A percentile compares a stretch with the other conserved stretches of the same genome.
Conservation (phyloP, 1,284 basidiomycete species). For the Cryptococcus jaspeensis region DNA sequence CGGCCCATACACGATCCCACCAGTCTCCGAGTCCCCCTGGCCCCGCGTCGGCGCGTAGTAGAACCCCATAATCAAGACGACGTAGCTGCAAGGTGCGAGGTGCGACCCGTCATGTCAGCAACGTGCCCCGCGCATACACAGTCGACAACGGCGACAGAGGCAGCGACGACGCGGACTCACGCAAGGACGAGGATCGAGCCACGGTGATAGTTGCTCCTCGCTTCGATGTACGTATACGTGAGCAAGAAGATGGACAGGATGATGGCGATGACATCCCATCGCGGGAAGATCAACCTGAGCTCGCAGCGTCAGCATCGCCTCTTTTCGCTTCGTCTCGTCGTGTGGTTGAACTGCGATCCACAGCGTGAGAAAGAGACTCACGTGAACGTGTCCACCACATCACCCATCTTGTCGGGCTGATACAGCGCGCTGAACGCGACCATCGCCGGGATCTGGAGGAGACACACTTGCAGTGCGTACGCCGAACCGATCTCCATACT, state of each 20-base stretch:
- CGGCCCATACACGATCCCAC: constrained; percentile 3
- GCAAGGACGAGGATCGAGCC: constrained; percentile 89
- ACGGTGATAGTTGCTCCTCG: constrained; percentile 93
- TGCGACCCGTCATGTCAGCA: too few relatives aligned
- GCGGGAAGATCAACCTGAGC: constrained; percentile 87
- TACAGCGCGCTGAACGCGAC: constrained; percentile 97
- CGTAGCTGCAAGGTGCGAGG: constrained; percentile 59
- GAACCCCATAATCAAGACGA: constrained; percentile 75
- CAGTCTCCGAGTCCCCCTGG: constrained; percentile 9
- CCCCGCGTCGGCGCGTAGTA: constrained; percentile 62
- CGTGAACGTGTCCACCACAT: constrained; percentile 84
- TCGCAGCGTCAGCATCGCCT: neutral
- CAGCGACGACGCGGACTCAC: constrained; percentile 52
- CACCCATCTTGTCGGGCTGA: constrained; percentile 75
- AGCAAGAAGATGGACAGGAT: constrained; percentile 93
- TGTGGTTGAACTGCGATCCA: neutral
- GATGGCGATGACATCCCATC: constrained; percentile 97
- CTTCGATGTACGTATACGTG: constrained; percentile 99
- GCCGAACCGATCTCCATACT: constrained; percentile 99
- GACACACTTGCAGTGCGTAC: constrained; percentile 95
- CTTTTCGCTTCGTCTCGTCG: too few relatives aligned
- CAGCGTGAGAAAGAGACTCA: constrained; percentile 49
- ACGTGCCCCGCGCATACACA: constrained; percentile 1
- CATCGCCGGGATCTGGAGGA: constrained; percentile 98
- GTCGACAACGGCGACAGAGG: neutral